Conservation (phyloP, 768 basidiomycete genomes). For the Wakefieldia striispora region DNA sequence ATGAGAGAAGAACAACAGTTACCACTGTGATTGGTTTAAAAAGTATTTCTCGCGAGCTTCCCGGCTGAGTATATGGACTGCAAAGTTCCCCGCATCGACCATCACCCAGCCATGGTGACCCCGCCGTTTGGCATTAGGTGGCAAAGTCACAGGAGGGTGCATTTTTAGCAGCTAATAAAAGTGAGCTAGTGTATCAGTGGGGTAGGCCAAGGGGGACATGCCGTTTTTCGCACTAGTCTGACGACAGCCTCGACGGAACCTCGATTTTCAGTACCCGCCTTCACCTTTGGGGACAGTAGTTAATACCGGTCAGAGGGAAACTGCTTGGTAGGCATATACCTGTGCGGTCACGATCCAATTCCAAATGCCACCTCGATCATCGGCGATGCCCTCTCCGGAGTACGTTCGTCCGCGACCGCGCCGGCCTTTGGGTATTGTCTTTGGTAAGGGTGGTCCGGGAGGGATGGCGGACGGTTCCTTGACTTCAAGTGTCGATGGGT, state of each 20-base stretch:
- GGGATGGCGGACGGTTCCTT: slow-evolving; percentile 47
- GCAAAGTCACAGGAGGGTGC: slow-evolving; percentile 57
- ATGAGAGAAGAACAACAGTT: not conserved
- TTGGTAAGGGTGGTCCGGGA: slow-evolving; percentile 60
- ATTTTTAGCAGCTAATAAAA: slow-evolving; percentile 51
- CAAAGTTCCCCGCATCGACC: slow-evolving; percentile 80
- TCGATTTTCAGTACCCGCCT: slow-evolving; percentile 78
- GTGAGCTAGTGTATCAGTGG: slow-evolving; percentile 7
- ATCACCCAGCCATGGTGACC: slow-evolving; percentile 77
- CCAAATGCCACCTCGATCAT: slow-evolving; percentile 63
- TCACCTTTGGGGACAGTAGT: slow-evolving; percentile 49
- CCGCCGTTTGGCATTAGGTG: slow-evolving; percentile 60
- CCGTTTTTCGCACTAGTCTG: slow-evolving; percentile 66
- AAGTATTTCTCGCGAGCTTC: slow-evolving; percentile 72
- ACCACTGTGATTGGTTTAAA: slow-evolving; percentile 31
- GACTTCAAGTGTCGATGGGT: slow-evolving; percentile 55
- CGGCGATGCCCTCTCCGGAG: slow-evolving; percentile 56
- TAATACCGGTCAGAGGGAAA: not conserved
- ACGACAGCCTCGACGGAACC: slow-evolving; percentile 77
- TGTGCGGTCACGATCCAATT: slow-evolving; percentile 74
- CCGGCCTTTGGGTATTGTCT: slow-evolving; percentile 54
- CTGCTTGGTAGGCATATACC: slow-evolving; percentile 35
- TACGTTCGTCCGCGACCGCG: slow-evolving; percentile 67
- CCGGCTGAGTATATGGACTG: slow-evolving; percentile 71
- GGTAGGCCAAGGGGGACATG: slow-evolving; percentile 35